Percentiles rank a stretch among this genome's conserved stretches.
phyloP scores from a whole-genome alignment of 768 basidiomycete species.

The Pleurotus sapidus region DNA sequence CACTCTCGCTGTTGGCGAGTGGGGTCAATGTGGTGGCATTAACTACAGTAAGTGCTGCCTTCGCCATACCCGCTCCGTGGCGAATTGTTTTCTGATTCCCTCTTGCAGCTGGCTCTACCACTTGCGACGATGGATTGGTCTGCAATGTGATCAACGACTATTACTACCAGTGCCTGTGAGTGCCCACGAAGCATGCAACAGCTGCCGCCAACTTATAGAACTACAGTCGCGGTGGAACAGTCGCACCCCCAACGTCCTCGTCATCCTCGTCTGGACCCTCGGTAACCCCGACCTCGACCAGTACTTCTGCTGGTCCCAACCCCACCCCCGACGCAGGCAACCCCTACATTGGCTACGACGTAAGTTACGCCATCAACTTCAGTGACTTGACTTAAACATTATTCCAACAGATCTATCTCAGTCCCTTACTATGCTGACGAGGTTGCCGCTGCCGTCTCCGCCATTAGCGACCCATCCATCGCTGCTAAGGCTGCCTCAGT shows the following conservation, averaged over 20 bases:
- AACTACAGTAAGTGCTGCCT: conserved; percentile 38
- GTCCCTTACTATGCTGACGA: conserved; percentile 57
- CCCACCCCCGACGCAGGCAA: conserved; percentile 43
- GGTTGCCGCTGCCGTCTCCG: conserved; percentile 45
- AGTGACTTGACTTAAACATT: not conserved
- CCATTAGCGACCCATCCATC: conserved; percentile 46
- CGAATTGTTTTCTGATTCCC: not conserved
- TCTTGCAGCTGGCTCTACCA: conserved; percentile 33
- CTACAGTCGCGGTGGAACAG: not conserved
- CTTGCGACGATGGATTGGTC: conserved; percentile 32
- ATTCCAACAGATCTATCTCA: conserved; percentile 40
- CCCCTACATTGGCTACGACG: conserved; percentile 49
- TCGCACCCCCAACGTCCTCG: conserved; percentile 33
- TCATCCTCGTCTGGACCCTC: conserved; percentile 42
- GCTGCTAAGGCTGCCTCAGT: conserved; percentile 50
- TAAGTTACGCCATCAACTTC: conserved; percentile 14
- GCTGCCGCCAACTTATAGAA: not conserved
- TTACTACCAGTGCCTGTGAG: conserved; percentile 38
- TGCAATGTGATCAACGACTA: conserved; percentile 22
- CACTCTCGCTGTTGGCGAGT: conserved; percentile 40
- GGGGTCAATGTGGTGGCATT: conserved; percentile 53
- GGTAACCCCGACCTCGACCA: conserved; percentile 18
- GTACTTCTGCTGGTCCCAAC: conserved; percentile 25
- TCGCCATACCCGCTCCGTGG: not conserved
- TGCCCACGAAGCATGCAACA: not conserved